Base-by-base conservation (phyloP, 78 protist species). In the Speleostelium caveatum region DNA sequence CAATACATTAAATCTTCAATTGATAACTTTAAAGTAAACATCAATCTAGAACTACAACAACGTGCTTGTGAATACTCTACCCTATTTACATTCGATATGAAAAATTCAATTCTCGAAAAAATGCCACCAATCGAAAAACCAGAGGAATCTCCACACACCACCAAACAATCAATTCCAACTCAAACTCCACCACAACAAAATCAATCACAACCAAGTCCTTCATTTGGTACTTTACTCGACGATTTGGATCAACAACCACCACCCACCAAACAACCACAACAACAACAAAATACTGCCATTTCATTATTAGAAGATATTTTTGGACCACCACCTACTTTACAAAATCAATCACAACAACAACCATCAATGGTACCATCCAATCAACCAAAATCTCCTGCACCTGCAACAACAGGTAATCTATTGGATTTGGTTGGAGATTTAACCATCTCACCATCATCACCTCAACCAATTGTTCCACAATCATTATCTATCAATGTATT, bases 41-140 rank as follows among this genome's bases (percentile, higher is more conserved):
- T 96, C 12, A 77, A 83, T 32, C 77, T 95, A 42, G 99, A 97
- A 63, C 68, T 97, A 63, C 99, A 97, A 89, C 98, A 97, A 91
- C 96, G 99, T 30, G 75, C 98, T 12, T 72, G 67, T 36, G 99
- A 97, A 72, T 97, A 95, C 80, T n/a, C 74, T 33, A 45, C 56
- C 22, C 66, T 97, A 22, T 96, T 97, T 80, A 41, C 56, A 41
- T 35, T 38, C 30, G 74, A 69, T 67, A 26, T 41, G 6, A 67
- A 69, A 59, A 21, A 91, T 12, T 58, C 69, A 33, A 45, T 92
- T 35, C 22, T 63, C 49, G 59, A 45, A 33, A 60, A 73, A 86
- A 56, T 67, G 80, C 89, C 69, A 65, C 88, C 88, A 55, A 65
- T 73, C 41, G 74, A 94, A 45, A 77, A 51, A 51, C 69, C 24